phyloP scores from a whole-genome alignment of 1,284 basidiomycete species.

The Melampsora larici-populina region DNA sequence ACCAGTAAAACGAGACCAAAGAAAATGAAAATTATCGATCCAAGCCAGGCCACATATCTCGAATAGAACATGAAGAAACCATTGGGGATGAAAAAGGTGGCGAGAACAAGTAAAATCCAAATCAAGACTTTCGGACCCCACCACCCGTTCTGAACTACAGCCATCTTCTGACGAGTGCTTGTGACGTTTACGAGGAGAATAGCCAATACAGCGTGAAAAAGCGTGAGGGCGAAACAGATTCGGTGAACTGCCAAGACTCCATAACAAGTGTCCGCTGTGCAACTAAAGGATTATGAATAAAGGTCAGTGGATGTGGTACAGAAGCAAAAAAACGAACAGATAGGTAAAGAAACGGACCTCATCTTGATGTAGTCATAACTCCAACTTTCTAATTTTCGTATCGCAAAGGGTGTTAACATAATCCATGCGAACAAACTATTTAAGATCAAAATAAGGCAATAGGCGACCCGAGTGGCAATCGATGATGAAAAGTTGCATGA shows the following conservation, averaged over 20 bases:
- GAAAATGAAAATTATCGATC: slow-evolving; percentile 87
- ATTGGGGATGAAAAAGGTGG: slow-evolving; percentile 90
- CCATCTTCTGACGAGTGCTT: slow-evolving; percentile 83
- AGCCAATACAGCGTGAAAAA: slow-evolving; percentile 83
- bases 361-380: slow-evolving; percentile 97
- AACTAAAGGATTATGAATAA: slow-evolving; percentile 56
- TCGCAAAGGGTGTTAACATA: slow-evolving; percentile 84
- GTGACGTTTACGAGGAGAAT: slow-evolving; percentile 76
- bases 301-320: not conserved
- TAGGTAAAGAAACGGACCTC: slow-evolving; percentile 55
- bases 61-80: slow-evolving; percentile 84
- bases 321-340: not conserved
- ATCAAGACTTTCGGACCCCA: slow-evolving; percentile 94
- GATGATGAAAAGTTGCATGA: slow-evolving; percentile 99
- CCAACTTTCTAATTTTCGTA: slow-evolving; percentile 83
- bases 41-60: slow-evolving; percentile 64
- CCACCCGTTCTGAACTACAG: slow-evolving; percentile 98
- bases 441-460: slow-evolving; percentile 77
- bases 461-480: slow-evolving; percentile 62
- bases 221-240: slow-evolving; percentile 87
- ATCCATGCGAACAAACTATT: slow-evolving; percentile 97
- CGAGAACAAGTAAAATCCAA: slow-evolving; percentile 71
- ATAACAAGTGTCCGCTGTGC: slow-evolving; percentile 86
- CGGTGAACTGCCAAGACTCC: slow-evolving; percentile 97
- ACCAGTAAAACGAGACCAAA: slow-evolving; percentile 93